Evolutionary conservation across 495 filamentous ascomycete species (phyloP).

Genomic region (Sphaerosporella brunnea): DNA sequence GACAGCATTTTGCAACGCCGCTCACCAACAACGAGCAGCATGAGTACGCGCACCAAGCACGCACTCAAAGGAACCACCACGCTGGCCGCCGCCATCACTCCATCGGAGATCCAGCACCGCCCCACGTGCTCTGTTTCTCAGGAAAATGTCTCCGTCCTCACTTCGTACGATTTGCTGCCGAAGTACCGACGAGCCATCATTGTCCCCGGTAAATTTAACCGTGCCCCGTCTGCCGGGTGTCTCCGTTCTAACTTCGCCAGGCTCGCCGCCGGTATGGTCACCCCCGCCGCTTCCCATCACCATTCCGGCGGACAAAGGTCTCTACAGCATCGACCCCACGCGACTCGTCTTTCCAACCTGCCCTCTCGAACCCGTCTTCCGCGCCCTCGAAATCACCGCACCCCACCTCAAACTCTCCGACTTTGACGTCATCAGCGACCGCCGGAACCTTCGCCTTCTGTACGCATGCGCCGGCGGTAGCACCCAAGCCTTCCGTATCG

Average conservation of each 20-base stretch:
- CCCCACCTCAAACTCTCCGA: conserved; percentile 31
- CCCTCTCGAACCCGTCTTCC: conserved; percentile 37
- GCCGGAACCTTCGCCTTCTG: conserved; percentile 38
- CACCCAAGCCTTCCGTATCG: neutral
- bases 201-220: neutral
- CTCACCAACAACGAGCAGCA: too few relatives aligned
- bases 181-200: neutral
- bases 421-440: conserved; percentile 35
- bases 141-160: too few relatives aligned
- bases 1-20: too few relatives aligned
- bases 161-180: neutral
- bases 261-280: neutral
- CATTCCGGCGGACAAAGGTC: neutral
- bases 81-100: too few relatives aligned
- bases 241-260: neutral
- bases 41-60: too few relatives aligned
- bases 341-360: conserved; percentile 28
- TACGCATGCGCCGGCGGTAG: neutral
- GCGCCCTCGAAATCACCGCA: conserved; percentile 29
- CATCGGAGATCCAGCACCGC: too few relatives aligned
- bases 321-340: conserved; percentile 28
- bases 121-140: too few relatives aligned
- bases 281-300: neutral
- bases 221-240: neutral
- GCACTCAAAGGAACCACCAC: too few relatives aligned